Percentiles rank a stretch among this genome's conserved stretches.
These are phyloP conservation scores for Stephania cephalantha DNA, from an alignment of 164 flowering plant genomes.

Conservation along the genomic window DNA sequence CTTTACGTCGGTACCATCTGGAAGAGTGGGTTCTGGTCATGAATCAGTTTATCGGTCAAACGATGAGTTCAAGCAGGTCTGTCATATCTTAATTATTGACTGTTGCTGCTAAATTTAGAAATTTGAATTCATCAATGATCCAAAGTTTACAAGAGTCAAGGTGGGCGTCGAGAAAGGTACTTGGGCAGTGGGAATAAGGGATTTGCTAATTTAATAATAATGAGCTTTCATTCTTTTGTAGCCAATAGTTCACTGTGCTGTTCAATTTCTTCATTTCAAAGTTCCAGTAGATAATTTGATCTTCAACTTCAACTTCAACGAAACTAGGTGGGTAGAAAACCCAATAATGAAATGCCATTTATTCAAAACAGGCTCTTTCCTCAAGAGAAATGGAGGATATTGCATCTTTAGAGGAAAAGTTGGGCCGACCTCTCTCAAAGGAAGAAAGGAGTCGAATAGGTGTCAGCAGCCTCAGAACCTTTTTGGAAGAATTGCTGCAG, in stretches of 20 bases:
- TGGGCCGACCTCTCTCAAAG: constrained; percentile 63
- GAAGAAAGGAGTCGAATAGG: constrained; percentile 90
- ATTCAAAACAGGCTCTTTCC: constrained; percentile 52
- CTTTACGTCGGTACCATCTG: constrained; percentile 97
- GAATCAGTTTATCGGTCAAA: constrained; percentile 78
- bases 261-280: neutral
- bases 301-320: neutral
- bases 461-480: constrained; percentile 74
- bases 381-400: constrained; percentile 80
- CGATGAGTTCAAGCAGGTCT: constrained; percentile 90
- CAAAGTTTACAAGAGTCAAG: too few species aligned
- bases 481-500: constrained; percentile 78
- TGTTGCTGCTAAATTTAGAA: too few species aligned
- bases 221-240: neutral
- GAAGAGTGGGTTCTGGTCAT: constrained; percentile 89
- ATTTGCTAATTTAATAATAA: too few species aligned
- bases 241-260: neutral
- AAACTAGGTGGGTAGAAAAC: neutral
- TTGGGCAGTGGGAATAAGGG: too few species aligned
- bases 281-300: neutral
- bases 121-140: neutral
- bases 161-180: too few species aligned
- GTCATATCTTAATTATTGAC: neutral
- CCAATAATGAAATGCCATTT: neutral
- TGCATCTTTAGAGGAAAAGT: constrained; percentile 71